Conservation (phyloP, 176 grass and related monocot genomes). For the Juncus effusus region DNA sequence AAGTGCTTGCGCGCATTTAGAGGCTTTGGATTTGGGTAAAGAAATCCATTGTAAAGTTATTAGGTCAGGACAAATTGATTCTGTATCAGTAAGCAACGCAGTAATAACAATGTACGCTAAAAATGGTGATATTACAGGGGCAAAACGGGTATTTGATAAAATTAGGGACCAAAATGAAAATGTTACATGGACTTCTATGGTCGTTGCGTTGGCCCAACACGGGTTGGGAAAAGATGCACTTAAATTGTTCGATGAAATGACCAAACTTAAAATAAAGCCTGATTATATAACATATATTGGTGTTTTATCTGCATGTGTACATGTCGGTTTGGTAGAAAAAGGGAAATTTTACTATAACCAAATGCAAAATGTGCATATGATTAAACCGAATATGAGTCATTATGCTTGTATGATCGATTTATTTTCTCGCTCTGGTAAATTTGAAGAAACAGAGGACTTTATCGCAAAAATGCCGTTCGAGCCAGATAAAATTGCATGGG, state of each 20-base stretch:
- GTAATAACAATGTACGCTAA: slow-evolving; percentile 67
- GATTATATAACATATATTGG: slow-evolving; percentile 71
- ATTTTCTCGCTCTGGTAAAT: slow-evolving; percentile 45
- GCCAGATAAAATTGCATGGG: slow-evolving; percentile 69
- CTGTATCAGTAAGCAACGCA: slow-evolving; percentile 67
- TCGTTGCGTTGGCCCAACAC: slow-evolving; percentile 73
- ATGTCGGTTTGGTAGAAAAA: slow-evolving; percentile 57
- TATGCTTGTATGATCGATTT: slow-evolving; percentile 93
- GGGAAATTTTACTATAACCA: slow-evolving; percentile 63
- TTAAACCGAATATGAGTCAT: slow-evolving; percentile 68
- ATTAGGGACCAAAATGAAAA: slow-evolving; percentile 51
- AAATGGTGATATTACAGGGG: slow-evolving; percentile 57
- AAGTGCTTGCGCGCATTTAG: slow-evolving; percentile 59
- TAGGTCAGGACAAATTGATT: slow-evolving; percentile 45
- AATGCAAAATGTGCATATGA: slow-evolving; percentile 58
- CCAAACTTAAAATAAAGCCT: slow-evolving; percentile 47
- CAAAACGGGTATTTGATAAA: slow-evolving; percentile 53
- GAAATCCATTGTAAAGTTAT: slow-evolving; percentile 80
- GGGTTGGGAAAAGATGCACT: slow-evolving; percentile 65
- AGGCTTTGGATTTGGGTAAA: slow-evolving; percentile 68
- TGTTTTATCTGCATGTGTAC: slow-evolving; percentile 68
- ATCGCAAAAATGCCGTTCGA: slow-evolving; percentile 55
- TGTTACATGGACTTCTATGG: slow-evolving; percentile 88
- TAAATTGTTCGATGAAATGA: slow-evolving; percentile 72
- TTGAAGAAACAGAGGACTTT: slow-evolving; percentile 71